Conservation (phyloP, 768 basidiomycete genomes). For the Mycena latifolia region DNA sequence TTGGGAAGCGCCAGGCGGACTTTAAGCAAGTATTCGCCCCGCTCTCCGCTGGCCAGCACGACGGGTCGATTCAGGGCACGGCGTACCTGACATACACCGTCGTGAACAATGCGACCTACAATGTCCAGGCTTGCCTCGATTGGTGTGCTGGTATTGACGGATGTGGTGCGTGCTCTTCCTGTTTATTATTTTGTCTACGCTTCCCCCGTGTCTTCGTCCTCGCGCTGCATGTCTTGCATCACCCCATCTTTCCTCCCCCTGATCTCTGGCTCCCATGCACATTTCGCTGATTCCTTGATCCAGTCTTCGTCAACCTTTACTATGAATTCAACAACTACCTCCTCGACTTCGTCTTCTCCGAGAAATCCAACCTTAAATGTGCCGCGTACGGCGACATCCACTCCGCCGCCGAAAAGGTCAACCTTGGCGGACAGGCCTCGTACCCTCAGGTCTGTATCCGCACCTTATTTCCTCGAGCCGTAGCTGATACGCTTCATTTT, state of each 20-base stretch:
- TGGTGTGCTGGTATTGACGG: slow-evolving; percentile 52
- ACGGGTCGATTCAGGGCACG: slow-evolving; percentile 60
- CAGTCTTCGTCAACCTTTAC: slow-evolving; percentile 63
- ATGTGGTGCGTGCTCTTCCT: slow-evolving; percentile 54
- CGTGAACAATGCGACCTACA: slow-evolving; percentile 59
- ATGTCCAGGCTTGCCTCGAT: slow-evolving; percentile 55
- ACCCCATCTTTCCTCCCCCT: too few species aligned
- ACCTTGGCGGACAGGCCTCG: slow-evolving; percentile 58
- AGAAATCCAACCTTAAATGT: slow-evolving; percentile 62
- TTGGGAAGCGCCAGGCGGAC: slow-evolving; percentile 39
- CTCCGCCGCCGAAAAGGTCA: slow-evolving; percentile 57
- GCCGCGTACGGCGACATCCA: slow-evolving; percentile 59
- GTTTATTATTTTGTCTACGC: too few species aligned
- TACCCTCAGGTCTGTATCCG: slow-evolving; percentile 39
- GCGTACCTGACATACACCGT: slow-evolving; percentile 63
- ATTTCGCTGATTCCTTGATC: neutral
- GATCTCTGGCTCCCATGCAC: neutral
- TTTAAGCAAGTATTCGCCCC: slow-evolving; percentile 53
- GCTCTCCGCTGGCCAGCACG: slow-evolving; percentile 47
- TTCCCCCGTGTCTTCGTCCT: too few species aligned
- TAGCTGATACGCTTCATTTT: neutral
- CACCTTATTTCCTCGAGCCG: slow-evolving; percentile 32
- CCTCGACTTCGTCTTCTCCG: slow-evolving; percentile 52
- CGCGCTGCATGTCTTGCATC: too few species aligned
- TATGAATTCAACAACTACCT: slow-evolving; percentile 62